These are phyloP conservation scores for Arabidopsis thaliana DNA, from an alignment of 345 rosid genomes.

Conservation along the genomic window TAIR10.1 NC_003076.8:8246501-8247000, in stretches of 20 bases:
- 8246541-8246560: conserved; percentile 49
- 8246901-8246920: not conserved
- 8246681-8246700: conserved; percentile 50
- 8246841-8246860: conserved; percentile 65
- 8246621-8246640: not conserved
- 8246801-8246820: conserved; percentile 44
- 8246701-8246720: conserved; percentile 43
- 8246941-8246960: not conserved
- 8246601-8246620: not conserved
- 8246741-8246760: not conserved
- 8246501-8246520: conserved; percentile 51
- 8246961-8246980: conserved; percentile 51
- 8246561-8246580: not conserved
- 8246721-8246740: conserved; percentile 55
- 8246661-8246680: conserved; percentile 54
- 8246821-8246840: conserved; percentile 59
- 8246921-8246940: not conserved
- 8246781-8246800: not conserved
- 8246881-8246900: conserved; percentile 54
- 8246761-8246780: not conserved
- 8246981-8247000: conserved; percentile 44
- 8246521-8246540: conserved; percentile 55
- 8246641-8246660: conserved; percentile 49
- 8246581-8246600: not conserved
- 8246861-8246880: conserved; percentile 60